Evolutionary conservation across 129 eudicot species (phyloP).

Genomic region (Heracleum sosnowskyi): DNA sequence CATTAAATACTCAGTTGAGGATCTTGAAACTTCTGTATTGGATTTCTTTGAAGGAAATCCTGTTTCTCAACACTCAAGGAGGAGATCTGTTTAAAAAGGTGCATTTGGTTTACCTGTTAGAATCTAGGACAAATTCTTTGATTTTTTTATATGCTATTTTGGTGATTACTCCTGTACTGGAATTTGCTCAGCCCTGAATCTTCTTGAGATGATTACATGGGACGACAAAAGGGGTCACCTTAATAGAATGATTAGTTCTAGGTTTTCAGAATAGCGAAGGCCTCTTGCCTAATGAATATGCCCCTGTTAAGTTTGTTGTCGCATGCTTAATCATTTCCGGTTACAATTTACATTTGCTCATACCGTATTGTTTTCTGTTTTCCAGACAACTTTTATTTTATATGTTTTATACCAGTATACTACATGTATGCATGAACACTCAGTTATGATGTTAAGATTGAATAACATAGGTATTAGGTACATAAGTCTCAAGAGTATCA

Average conservation of each 20-base stretch:
- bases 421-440: not conserved
- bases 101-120: conserved; percentile 13
- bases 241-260: not conserved
- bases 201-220: not conserved
- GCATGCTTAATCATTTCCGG: not conserved
- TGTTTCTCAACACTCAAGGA: conserved; percentile 44
- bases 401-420: not conserved
- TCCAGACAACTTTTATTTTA: not conserved
- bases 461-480: not conserved
- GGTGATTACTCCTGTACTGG: conserved; percentile 22
- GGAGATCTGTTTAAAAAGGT: conserved; percentile 43
- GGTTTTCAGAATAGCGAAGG: not conserved
- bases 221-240: no score
- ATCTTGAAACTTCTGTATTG: conserved; percentile 58
- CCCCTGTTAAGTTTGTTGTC: not conserved
- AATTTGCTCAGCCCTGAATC: conserved; percentile 12
- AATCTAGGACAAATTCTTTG: conserved; percentile 50
- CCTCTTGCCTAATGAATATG: not conserved
- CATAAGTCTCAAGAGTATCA: not conserved
- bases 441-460: not conserved
- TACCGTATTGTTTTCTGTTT: not conserved
- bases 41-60: conserved; percentile 78
- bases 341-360: not conserved
- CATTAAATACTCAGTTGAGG: conserved; percentile 77
- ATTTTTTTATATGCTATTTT: conserved; percentile 33